A percentile compares a stretch with the other conserved stretches of the same genome.
Evolutionary conservation across 768 basidiomycete species (phyloP).

Genomic region (Podaxis mareebaensis): DNA sequence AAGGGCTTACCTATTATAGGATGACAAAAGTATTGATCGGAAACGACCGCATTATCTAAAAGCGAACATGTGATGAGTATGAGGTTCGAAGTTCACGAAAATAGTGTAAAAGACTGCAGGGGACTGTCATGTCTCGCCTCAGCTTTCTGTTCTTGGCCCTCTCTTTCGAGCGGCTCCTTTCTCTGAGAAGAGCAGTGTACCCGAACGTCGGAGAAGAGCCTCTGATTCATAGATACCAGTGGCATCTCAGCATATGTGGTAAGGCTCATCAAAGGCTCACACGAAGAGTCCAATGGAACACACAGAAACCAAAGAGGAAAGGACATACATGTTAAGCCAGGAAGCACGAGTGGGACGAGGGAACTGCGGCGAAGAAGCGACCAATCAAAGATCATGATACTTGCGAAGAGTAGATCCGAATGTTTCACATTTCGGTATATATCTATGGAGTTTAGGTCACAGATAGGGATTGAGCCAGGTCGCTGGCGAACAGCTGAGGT

Average conservation of each 20-base stretch:
- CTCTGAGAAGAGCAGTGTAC: constrained; percentile 7
- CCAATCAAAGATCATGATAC: no score
- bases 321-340: background rate
- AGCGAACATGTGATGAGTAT: background rate
- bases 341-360: no score
- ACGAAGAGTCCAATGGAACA: background rate
- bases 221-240: background rate
- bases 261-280: background rate
- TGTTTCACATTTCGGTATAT: no score
- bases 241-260: constrained; percentile 7
- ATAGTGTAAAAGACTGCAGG: background rate
- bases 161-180: constrained; percentile 5
- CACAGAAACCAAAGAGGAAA: background rate
- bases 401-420: no score
- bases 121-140: background rate
- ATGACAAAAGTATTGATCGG: background rate
- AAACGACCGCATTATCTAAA: background rate
- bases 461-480: no score
- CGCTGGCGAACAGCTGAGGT: no score
- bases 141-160: constrained; percentile 15
- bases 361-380: no score
- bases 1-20: no score
- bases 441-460: no score
- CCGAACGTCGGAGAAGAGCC: background rate
- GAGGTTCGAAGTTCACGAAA: background rate